Evolutionary conservation across 1,284 basidiomycete species (phyloP), one percentile per base, ranked within the genome.

Genomic region (Leccinum insolens): DNA sequence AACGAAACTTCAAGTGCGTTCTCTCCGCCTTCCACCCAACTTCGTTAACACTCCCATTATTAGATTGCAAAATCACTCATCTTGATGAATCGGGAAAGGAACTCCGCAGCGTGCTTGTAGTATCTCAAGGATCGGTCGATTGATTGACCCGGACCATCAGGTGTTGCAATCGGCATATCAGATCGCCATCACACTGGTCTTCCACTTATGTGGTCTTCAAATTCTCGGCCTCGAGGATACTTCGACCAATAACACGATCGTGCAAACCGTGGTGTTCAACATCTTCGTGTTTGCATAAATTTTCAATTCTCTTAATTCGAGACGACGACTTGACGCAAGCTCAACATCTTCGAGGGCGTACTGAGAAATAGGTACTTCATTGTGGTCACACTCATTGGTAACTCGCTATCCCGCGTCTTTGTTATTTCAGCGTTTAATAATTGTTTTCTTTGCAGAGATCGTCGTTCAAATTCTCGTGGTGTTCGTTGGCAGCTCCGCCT

Each of bases 211-310:
- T 25, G 96, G 96, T 39, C 74, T 83, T 39, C 70, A 78, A 41
- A 95, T 99, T 69, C 86, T 98, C 61, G 87, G 88, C 4, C 82
- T 89, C 63, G 81, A 85, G 34, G 71, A 83, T 49, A 78, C 79
- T 7, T 73, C 77, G 52, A 76, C 83, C 22, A 81, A 85, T 61
- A 74, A 85, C n/a, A 77, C 82, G 9, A 82, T 92, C 66, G 85
- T 97, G 12, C 89, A 91, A 74, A 95, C 96, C 0, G 84, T 99
- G 14, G 93, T 98, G 55, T 99, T 99, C 89, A 99, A 99, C 78
- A 86, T 91, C 17, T 99, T 98, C 76, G 97, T 99, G 60, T 99
- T 98, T 80, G 95, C 94, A 63, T 95, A 98, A 79, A 95, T 98
- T 73, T 95, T 90, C 82, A 98, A 98, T 83, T 96, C 95, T 70